A percentile compares a stretch with the other conserved stretches of the same genome.
Conservation (phyloP, 164 flowering plant species). For the Taxillus chinensis region DNA sequence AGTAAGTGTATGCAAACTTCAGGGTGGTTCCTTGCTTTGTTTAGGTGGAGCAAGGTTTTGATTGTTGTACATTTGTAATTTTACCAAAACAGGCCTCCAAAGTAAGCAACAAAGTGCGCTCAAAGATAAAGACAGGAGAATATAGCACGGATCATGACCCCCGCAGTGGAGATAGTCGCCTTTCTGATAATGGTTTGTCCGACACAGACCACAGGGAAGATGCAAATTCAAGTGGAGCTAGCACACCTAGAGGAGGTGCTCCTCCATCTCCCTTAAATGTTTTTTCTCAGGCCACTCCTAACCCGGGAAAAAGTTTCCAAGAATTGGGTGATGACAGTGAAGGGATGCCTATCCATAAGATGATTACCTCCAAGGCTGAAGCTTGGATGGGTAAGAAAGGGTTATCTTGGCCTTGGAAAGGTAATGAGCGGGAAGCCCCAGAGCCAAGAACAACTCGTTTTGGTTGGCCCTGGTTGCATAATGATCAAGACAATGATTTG, state of each 20-base stretch:
- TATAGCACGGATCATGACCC: conserved; percentile 37
- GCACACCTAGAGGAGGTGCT: conserved; percentile 77
- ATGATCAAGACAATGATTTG: conserved; percentile 46
- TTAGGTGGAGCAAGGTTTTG: conserved; percentile 13
- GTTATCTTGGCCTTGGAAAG: conserved; percentile 85
- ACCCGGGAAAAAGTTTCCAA: conserved; percentile 24
- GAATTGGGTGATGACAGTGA: conserved; percentile 68
- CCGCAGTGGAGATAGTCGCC: conserved; percentile 53
- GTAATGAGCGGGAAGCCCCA: conserved; percentile 44
- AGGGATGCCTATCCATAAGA: conserved; percentile 59
- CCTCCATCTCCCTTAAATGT: conserved; percentile 41
- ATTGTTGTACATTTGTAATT: conserved; percentile 7
- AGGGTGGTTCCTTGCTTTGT: background rate
- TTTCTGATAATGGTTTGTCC: conserved; percentile 41
- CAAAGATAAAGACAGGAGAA: conserved; percentile 50
- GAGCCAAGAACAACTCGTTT: conserved; percentile 36
- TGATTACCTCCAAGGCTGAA: conserved; percentile 72
- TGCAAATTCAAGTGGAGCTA: conserved; percentile 82
- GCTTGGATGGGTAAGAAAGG: conserved; percentile 78
- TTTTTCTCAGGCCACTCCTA: conserved; percentile 21
- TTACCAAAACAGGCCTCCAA: conserved; percentile 51
- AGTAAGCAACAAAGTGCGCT: conserved; percentile 73
- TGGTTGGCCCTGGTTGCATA: conserved; percentile 49
- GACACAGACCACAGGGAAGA: conserved; percentile 76
- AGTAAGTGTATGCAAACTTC: conserved; percentile 11